phyloP scores from a whole-genome alignment of 2,329 filamentous ascomycete genomes.

The Stemphylium vesicarium region DNA sequence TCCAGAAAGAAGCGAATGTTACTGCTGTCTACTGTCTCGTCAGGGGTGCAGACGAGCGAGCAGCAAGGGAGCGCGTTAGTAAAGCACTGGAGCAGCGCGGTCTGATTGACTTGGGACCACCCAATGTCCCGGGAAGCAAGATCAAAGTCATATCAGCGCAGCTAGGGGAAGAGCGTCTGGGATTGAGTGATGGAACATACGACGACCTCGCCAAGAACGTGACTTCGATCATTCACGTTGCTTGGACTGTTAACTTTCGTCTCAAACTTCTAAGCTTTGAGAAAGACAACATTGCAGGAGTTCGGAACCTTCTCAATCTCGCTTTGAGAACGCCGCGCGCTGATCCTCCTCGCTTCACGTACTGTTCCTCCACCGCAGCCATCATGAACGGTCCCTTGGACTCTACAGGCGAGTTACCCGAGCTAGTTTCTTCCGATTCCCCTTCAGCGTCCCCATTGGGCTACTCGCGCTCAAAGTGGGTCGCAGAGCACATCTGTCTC shows the following conservation, averaged over 20 bases:
- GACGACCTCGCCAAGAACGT: constrained; percentile 50
- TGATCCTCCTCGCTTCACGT: constrained; percentile 51
- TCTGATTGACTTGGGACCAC: constrained; percentile 32
- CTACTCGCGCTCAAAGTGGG: constrained; percentile 63
- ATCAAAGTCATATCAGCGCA: constrained; percentile 57
- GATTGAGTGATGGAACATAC: constrained; percentile 54
- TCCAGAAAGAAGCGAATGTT: constrained; percentile 50
- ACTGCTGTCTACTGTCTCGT: constrained; percentile 63
- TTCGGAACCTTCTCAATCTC: constrained; percentile 58
- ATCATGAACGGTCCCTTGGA: constrained; percentile 41
- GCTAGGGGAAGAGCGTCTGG: constrained; percentile 57
- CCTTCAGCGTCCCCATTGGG: constrained; percentile 57
- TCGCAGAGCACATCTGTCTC: constrained; percentile 62
- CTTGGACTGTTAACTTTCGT: constrained; percentile 71
- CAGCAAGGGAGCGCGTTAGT: constrained; percentile 41
- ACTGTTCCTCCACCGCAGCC: constrained; percentile 61
- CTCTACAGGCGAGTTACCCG: constrained; percentile 42
- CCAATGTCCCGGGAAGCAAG: constrained; percentile 38
- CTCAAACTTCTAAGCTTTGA: constrained; percentile 63
- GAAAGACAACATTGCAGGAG: constrained; percentile 58
- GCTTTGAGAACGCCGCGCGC: constrained; percentile 43
- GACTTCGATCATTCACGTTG: constrained; percentile 65
- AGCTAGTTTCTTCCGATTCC: constrained; percentile 52
- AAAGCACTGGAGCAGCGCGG: constrained; percentile 38
- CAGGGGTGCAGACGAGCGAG: constrained; percentile 52